These are phyloP conservation scores for Colletotrichum falcatum DNA, from an alignment of 2,329 filamentous ascomycete genomes.

Conservation along the genomic window DNA sequence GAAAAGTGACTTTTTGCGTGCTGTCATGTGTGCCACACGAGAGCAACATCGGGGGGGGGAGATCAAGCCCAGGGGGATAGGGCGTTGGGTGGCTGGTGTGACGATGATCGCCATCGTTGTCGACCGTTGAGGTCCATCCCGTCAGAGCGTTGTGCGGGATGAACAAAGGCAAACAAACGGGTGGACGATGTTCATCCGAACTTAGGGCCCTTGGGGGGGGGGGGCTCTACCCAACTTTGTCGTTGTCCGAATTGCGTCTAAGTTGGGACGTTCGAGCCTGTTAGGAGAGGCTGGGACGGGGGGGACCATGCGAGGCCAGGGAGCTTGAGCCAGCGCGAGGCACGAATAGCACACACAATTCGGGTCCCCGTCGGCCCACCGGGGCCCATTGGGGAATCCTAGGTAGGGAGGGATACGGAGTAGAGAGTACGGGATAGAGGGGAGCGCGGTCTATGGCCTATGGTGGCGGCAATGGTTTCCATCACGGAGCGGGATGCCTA, in stretches of 20 bases:
- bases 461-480: conserved; percentile 22
- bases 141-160: conserved; percentile 10
- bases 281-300: conserved; percentile 9
- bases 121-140: conserved; percentile 23
- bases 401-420: neutral
- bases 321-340: conserved; percentile 23
- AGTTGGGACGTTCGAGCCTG: conserved; percentile 7
- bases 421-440: no score
- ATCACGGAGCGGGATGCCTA: neutral
- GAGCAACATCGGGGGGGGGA: neutral
- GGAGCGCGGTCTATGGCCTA: neutral
- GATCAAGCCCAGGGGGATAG: neutral
- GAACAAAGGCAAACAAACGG: conserved; percentile 13
- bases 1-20: neutral
- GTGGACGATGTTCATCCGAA: neutral
- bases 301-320: conserved; percentile 21
- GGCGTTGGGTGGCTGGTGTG: neutral
- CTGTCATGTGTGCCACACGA: neutral
- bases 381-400: conserved; percentile 8
- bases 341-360: conserved; percentile 2
- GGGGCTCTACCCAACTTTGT: neutral
- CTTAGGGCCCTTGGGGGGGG: no score
- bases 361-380: neutral
- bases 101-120: neutral
- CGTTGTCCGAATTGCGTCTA: conserved; percentile 18